phyloP scores from a whole-genome alignment of 352 stramenopile genomes.

The Phytophthora vignae region DNA sequence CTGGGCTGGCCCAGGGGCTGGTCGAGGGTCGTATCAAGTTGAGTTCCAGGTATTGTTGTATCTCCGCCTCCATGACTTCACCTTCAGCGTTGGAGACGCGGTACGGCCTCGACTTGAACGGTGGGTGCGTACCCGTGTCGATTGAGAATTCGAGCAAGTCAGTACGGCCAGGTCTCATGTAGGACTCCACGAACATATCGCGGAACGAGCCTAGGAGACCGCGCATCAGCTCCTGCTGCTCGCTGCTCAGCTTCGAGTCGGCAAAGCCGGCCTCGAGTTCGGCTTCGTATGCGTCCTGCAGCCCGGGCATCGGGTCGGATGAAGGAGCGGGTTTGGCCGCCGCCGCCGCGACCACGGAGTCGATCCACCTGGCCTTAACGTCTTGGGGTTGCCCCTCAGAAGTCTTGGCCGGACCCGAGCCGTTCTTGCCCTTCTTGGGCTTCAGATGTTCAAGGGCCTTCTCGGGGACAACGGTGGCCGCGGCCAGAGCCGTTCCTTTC shows the following conservation, averaged over 20 bases:
- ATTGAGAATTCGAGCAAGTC: neutral
- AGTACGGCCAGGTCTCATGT: neutral
- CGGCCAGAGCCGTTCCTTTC: neutral
- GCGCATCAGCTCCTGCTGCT: slow-evolving; percentile 5
- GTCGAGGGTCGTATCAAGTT: neutral
- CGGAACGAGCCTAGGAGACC: neutral
- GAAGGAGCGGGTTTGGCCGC: neutral
- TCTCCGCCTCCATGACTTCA: slow-evolving; percentile 7
- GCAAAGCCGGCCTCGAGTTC: neutral
- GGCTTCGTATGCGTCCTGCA: neutral
- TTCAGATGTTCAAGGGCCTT: slow-evolving; percentile 2
- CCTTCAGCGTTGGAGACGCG: slow-evolving; percentile 6
- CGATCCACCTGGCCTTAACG: too few species aligned
- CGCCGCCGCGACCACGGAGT: neutral
- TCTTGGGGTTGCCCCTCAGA: too few species aligned
- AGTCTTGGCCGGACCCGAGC: too few species aligned
- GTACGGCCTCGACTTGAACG: slow-evolving; percentile 1
- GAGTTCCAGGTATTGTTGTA: slow-evolving; percentile 15
- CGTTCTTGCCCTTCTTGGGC: too few species aligned
- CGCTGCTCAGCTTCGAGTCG: neutral
- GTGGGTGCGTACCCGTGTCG: neutral
- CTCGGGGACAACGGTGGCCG: neutral
- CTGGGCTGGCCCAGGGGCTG: slow-evolving; percentile 16
- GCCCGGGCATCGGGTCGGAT: neutral
- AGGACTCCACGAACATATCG: slow-evolving; percentile 8